Conservation (phyloP, 169 alveolate species). For the Theileria annulata region DNA sequence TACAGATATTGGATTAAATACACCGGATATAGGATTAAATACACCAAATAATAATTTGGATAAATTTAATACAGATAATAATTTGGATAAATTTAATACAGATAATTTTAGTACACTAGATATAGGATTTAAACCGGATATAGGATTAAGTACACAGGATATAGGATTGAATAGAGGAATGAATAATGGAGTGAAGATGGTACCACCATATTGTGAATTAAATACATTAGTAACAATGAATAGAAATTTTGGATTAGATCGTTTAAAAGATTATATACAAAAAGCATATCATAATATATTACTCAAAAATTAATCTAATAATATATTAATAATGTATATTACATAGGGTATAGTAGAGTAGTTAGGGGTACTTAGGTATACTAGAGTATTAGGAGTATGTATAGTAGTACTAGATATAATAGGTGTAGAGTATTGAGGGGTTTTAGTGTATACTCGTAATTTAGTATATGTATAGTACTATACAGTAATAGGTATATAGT, state of each 20-base stretch:
- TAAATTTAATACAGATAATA: too few species aligned
- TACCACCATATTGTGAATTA: conserved; percentile 80
- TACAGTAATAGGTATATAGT: too few species aligned
- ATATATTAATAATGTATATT: neutral
- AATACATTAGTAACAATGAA: conserved; percentile 67
- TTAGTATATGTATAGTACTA: too few species aligned
- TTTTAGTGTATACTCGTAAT: too few species aligned
- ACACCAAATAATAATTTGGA: too few species aligned
- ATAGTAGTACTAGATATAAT: too few species aligned
- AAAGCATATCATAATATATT: conserved; percentile 23
- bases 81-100: too few species aligned
- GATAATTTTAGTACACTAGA: neutral
- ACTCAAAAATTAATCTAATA: neutral
- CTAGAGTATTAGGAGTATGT: too few species aligned
- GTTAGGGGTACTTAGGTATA: too few species aligned
- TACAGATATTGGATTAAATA: too few species aligned
- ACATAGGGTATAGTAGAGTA: neutral
- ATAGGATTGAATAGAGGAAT: neutral
- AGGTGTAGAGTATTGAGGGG: too few species aligned
- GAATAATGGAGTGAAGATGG: neutral
- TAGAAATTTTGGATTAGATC: conserved; percentile 62
- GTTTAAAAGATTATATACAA: conserved; percentile 63
- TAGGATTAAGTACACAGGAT: neutral
- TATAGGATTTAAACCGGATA: neutral
- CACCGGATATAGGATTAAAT: too few species aligned